Evolutionary conservation across 805 yeast species (phyloP), one percentile per base, ranked within the genome.

Genomic region (Wickerhamiella lipophila): DNA sequence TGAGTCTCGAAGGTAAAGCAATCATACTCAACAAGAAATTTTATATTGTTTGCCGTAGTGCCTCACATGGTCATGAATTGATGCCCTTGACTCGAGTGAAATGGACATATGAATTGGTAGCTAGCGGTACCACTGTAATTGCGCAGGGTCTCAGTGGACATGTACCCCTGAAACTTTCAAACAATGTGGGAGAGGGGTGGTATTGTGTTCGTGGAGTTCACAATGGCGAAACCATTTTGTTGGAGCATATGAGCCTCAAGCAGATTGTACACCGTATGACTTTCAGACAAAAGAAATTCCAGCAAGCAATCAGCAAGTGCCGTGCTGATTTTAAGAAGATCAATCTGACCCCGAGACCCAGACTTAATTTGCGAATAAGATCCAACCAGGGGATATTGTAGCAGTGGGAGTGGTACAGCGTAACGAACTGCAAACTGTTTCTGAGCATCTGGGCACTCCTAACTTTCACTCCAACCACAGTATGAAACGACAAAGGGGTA

Each of bases 241-340:
- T 30, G 26, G 36, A 18, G 22, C 35, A 19, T 27, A 27, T 15
- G 23, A 16, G 27, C 40, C 22, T 26, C 12, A 51, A 60, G 82
- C 63, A 83, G 72, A 62, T 83, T 94, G 46, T 77, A 64, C 65
- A 92, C 16, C 26, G 25, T n/a, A 38, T 38, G 42, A 15, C 38
- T 7, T 15, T 32, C 11, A 32, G 19, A 32, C 38, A 9, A 13
- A 32, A 15, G 38, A 32, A n/a, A 32, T n/a, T 16, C 19, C 38
- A 32, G 5, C 9, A 9, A 9, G 15, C 38, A 15, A 18, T 32
- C 19, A 15, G n/a, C 11, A 29, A 29, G 32, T 29, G 32, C 13
- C 32, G 32, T 7, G n/a, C 12, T 4, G 11, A 29, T 29, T 13
- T 29, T 13, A 29, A 7, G 32, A 29, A 29, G 32, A 29, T 29